Percentiles rank a stretch among this genome's conserved stretches.
Evolutionary conservation across 768 basidiomycete genomes (phyloP).

Genomic region (Favolaschia claudopus): DNA sequence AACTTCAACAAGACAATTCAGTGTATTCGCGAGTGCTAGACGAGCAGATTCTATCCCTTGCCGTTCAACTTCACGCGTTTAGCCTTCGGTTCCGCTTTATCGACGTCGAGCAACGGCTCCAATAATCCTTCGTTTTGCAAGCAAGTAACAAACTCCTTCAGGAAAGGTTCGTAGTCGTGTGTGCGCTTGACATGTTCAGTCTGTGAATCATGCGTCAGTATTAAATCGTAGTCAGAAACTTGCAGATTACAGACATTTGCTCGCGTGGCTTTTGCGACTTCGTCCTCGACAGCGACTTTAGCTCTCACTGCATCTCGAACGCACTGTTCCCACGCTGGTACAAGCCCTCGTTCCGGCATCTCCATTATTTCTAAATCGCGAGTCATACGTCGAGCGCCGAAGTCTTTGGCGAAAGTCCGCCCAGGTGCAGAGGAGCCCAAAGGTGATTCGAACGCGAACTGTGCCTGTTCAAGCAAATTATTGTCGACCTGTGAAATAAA

Average conservation of each 20-base stretch:
- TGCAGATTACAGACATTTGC: constrained; percentile 61
- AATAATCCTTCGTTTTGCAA: constrained; percentile 58
- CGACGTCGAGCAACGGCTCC: constrained; percentile 48
- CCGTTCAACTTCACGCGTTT: constrained; percentile 22
- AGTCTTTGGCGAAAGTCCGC: constrained; percentile 49
- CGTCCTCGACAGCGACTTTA: constrained; percentile 27
- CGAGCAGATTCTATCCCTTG: background rate
- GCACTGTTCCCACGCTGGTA: constrained; percentile 55
- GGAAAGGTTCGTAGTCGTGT: constrained; percentile 70
- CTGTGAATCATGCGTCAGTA: too few relatives aligned
- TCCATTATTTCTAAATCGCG: constrained; percentile 52
- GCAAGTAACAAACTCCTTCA: constrained; percentile 50
- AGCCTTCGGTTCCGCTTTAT: constrained; percentile 39
- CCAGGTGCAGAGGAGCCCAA: constrained; percentile 33
- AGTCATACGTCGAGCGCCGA: constrained; percentile 53
- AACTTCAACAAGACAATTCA: background rate
- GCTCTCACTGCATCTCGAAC: constrained; percentile 45
- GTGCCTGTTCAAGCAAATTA: constrained; percentile 37
- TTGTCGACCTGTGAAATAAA: constrained; percentile 47
- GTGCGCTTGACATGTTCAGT: constrained; percentile 65
- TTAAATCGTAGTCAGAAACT: too few relatives aligned
- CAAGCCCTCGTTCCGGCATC: constrained; percentile 46
- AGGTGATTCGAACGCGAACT: constrained; percentile 41
- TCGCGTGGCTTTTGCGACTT: constrained; percentile 42
- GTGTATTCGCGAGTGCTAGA: background rate